A percentile compares a stretch with the other conserved stretches of the same genome.
Evolutionary conservation across 2,329 filamentous ascomycete genomes (phyloP).

Genomic region (Exophiala spinifera): DNA sequence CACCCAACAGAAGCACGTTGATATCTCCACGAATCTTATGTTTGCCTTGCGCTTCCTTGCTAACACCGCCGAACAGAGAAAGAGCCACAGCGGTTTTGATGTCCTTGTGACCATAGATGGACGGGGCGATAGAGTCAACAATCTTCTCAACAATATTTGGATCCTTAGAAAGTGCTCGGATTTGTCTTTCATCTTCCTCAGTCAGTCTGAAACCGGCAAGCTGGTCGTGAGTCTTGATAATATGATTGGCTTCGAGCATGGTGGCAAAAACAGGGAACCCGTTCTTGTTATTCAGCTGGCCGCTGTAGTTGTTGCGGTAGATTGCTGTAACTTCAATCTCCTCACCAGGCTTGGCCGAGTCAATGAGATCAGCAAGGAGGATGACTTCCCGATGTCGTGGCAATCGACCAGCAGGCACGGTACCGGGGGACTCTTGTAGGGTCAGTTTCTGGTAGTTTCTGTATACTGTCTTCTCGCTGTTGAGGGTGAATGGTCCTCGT

Average conservation of each 20-base stretch:
- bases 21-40: constrained; percentile 95
- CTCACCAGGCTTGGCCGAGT: constrained; percentile 93
- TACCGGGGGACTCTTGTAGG: constrained; percentile 93
- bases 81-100: constrained; percentile 96
- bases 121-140: constrained; percentile 87
- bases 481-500: constrained; percentile 88
- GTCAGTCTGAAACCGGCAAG: constrained; percentile 93
- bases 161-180: constrained; percentile 82
- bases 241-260: constrained; percentile 93
- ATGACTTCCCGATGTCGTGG: constrained; percentile 93
- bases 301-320: constrained; percentile 97
- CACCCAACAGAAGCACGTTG: constrained; percentile 92
- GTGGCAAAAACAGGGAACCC: constrained; percentile 98
- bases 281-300: constrained; percentile 96
- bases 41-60: constrained; percentile 82
- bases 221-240: constrained; percentile 96
- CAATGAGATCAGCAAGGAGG: constrained; percentile 93
- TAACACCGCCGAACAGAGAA: constrained; percentile 90
- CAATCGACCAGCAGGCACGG: constrained; percentile 90
- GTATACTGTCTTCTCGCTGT: constrained; percentile 97
- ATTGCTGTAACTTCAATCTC: constrained; percentile 96
- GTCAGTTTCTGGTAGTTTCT: constrained; percentile 98
- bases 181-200: constrained; percentile 89
- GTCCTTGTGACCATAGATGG: constrained; percentile 94
- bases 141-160: constrained; percentile 91